Evolutionary conservation across 352 stramenopile genomes (phyloP).

Genomic region (Pythium rishiriense): DNA sequence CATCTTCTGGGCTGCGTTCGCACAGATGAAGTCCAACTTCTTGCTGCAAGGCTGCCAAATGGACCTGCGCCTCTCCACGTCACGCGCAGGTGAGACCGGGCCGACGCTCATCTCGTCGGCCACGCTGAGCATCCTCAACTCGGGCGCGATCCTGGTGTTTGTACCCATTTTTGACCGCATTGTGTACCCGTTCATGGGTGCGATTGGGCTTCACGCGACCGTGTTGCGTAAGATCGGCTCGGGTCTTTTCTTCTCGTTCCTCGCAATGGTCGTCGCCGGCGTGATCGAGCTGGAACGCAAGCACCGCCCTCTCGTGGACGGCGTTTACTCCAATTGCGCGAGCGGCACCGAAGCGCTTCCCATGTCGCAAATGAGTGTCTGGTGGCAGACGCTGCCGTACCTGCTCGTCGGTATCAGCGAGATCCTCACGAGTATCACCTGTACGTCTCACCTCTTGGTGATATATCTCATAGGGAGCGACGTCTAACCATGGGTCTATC

Average conservation of each 20-base stretch:
- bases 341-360: slow-evolving; percentile 53
- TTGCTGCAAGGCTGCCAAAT: slow-evolving; percentile 90
- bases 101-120: slow-evolving; percentile 80
- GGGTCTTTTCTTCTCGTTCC: slow-evolving; percentile 76
- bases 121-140: slow-evolving; percentile 90
- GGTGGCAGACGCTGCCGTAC: slow-evolving; percentile 91
- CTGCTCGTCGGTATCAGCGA: slow-evolving; percentile 88
- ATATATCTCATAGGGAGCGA: too few relatives aligned
- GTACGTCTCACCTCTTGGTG: slow-evolving; percentile 32
- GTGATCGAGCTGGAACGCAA: slow-evolving; percentile 79
- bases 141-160: slow-evolving; percentile 87
- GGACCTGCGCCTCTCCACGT: slow-evolving; percentile 70
- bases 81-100: slow-evolving; percentile 42
- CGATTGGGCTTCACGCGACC: slow-evolving; percentile 63
- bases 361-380: slow-evolving; percentile 85
- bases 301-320: slow-evolving; percentile 36
- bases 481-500: not conserved
- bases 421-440: slow-evolving; percentile 90
- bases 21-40: slow-evolving; percentile 84
- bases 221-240: slow-evolving; percentile 86
- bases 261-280: slow-evolving; percentile 72
- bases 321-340: slow-evolving; percentile 76
- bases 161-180: slow-evolving; percentile 89
- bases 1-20: slow-evolving; percentile 86
- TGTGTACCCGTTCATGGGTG: slow-evolving; percentile 74